Evolutionary conservation across 306 rosid species (phyloP), one percentile per base, ranked within the genome.

Genomic region (Fragaria ananassa): DNA sequence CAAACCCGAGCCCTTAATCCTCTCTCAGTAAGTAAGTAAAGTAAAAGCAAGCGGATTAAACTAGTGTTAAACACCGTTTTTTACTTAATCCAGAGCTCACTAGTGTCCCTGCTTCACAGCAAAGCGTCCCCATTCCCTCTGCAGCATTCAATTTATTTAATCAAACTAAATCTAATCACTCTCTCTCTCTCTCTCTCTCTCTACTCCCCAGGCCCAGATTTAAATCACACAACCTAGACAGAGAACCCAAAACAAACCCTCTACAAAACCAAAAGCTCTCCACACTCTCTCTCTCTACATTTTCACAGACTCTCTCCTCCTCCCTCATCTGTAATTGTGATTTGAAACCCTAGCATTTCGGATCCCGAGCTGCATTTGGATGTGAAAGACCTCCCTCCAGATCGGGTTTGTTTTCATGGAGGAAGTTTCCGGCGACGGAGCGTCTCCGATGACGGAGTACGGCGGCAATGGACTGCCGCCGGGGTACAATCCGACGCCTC

Each of bases 401-500:
- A 92, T 95, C 97, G 85, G 90, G 13, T 9, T 44, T 61, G 35
- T 27, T 12, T 61, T 39, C 54, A 54, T 95, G 99, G 93, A 88
- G 86, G 99, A 95, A 71, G 19, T 88, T 82, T 87, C 88, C 81
- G 87, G 91, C 57, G 97, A 88, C 13, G 91, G 87, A 78, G 86
- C 74, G n/a, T n/a, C 78, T 68, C 79, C 44, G 58, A 76, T 74
- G 61, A 57, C 67, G 82, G 82, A 72, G 67, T n/a, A 10, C 64
- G 47, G 66, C 39, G 54, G 61, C 42, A 75, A 80, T 46, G 69
- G 82, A 35, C 54, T 71, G 13, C 76, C 61, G 71, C 72, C 67
- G 68, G 74, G 54, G 13, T 25, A 66, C 79, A 35, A 65, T 11
- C 84, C 87, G 35, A 82, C 87, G 65, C 75, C 82, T 31, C 87